A percentile compares a stretch with the other conserved stretches of the same genome.
phyloP scores from a whole-genome alignment of 176 grass and related monocot genomes.

The Oryza rufipogon region DNA sequence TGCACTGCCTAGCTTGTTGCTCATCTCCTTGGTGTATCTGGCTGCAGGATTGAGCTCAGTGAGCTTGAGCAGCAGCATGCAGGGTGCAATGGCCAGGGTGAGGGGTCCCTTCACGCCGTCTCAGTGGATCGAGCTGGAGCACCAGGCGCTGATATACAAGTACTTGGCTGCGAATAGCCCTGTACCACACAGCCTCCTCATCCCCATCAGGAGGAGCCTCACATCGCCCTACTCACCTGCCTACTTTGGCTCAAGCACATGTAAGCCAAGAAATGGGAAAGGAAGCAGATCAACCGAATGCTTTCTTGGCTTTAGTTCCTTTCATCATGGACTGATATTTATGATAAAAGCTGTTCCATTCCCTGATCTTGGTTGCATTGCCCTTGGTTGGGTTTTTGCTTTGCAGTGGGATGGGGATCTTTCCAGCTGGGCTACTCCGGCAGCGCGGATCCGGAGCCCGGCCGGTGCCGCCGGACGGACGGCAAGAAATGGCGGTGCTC shows the following conservation, averaged over 20 bases:
- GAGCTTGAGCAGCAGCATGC: conserved; percentile 68
- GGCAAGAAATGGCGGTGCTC: conserved; percentile 99
- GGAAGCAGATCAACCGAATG: conserved; percentile 23
- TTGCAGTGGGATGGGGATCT: conserved; percentile 83
- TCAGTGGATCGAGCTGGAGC: conserved; percentile 97
- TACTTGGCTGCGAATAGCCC: conserved; percentile 79
- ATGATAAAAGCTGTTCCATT: conserved; percentile 44
- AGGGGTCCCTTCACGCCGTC: conserved; percentile 91
- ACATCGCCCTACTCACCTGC: conserved; percentile 67
- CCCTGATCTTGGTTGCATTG: conserved; percentile 42
- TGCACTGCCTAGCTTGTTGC: conserved; percentile 29
- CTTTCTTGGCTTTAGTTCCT: conserved; percentile 37
- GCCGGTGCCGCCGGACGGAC: conserved; percentile 91
- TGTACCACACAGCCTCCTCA: conserved; percentile 73
- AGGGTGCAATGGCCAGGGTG: conserved; percentile 69
- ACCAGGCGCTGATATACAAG: conserved; percentile 97
- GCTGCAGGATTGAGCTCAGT: conserved; percentile 55
- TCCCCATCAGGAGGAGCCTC: conserved; percentile 78
- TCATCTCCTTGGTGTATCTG: conserved; percentile 36
- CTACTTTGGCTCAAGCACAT: conserved; percentile 71
- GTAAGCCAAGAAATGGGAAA: conserved; percentile 55
- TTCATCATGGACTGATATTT: conserved; percentile 43
- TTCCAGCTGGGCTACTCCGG: conserved; percentile 90
- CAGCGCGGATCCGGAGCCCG: conserved; percentile 82
- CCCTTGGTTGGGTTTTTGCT: conserved; percentile 29